Percentiles rank a stretch among this genome's conserved stretches.
These are phyloP conservation scores for Claviceps sorghi DNA, from an alignment of 2,329 filamentous ascomycete genomes.

Conservation along the genomic window DNA sequence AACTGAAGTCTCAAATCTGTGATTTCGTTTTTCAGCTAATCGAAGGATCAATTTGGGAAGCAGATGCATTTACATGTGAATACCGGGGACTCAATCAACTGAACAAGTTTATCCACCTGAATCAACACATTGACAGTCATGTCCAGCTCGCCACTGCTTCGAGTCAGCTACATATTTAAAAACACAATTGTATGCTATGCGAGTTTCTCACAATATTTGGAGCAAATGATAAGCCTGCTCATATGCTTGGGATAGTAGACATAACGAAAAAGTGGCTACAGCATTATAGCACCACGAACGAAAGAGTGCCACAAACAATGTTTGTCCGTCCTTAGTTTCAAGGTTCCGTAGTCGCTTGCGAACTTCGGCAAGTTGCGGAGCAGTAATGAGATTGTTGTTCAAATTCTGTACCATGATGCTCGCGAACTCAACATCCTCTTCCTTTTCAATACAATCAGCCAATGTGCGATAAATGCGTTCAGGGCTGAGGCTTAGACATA, in stretches of 20 bases:
- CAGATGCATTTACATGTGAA: conserved; percentile 63
- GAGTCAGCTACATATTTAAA: conserved; percentile 4
- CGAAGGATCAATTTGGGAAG: background rate
- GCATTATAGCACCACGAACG: conserved; percentile 98
- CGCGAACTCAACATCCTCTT: conserved; percentile 95
- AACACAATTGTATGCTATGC: background rate
- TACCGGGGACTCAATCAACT: conserved; percentile 89
- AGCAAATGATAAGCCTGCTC: conserved; percentile 94
- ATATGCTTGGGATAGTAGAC: conserved; percentile 88
- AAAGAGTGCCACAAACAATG: conserved; percentile 87
- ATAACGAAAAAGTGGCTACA: conserved; percentile 92
- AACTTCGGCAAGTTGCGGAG: conserved; percentile 81
- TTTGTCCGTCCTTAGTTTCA: conserved; percentile 88
- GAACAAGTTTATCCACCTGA: conserved; percentile 95
- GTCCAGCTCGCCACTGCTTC: conserved; percentile 73
- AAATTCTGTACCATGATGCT: conserved; percentile 99
- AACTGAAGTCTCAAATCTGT: conserved; percentile 84
- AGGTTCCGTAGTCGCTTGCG: conserved; percentile 80
- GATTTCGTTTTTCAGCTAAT: background rate
- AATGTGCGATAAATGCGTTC: conserved; percentile 92
- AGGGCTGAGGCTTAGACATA: conserved; percentile 83
- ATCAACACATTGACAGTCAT: conserved; percentile 99
- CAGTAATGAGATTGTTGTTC: conserved; percentile 97
- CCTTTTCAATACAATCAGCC: conserved; percentile 91
- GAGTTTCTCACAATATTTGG: conserved; percentile 65